Conservation (phyloP, 2,329 filamentous ascomycete genomes). For the Botrytis sinoallii region DNA sequence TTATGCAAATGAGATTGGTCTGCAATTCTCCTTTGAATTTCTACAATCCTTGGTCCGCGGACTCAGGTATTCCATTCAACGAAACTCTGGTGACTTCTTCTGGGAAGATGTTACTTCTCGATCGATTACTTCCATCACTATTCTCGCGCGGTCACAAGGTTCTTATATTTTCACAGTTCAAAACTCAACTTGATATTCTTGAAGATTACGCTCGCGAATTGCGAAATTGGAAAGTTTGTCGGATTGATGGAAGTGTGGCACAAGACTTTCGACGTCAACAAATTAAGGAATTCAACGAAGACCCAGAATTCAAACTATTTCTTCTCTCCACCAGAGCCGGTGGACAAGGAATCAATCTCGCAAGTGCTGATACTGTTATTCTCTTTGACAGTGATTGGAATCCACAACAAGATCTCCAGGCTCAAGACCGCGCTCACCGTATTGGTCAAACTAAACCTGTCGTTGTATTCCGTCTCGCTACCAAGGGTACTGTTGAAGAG, state of each 20-base stretch:
- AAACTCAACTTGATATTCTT: slow-evolving; percentile 86
- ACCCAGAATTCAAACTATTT: slow-evolving; percentile 70
- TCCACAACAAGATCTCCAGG: slow-evolving; percentile 93
- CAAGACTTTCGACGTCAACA: slow-evolving; percentile 68
- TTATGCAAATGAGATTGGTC: slow-evolving; percentile 86
- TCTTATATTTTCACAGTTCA: slow-evolving; percentile 95
- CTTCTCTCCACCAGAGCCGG: slow-evolving; percentile 87
- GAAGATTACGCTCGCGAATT: slow-evolving; percentile 81
- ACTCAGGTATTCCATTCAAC: slow-evolving; percentile 61
- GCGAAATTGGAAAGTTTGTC: slow-evolving; percentile 75
- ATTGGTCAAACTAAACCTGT: slow-evolving; percentile 93
- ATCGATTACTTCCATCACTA: slow-evolving; percentile 75
- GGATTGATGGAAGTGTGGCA: slow-evolving; percentile 84
- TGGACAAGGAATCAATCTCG: slow-evolving; percentile 92
- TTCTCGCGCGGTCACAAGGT: slow-evolving; percentile 80
- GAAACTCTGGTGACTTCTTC: slow-evolving; percentile 81
- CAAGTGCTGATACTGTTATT: slow-evolving; percentile 86
- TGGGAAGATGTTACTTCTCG: slow-evolving; percentile 93
- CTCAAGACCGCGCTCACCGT: slow-evolving; percentile 90
- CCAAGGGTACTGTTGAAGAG: slow-evolving; percentile 89
- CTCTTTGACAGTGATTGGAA: slow-evolving; percentile 93
- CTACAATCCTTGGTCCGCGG: slow-evolving; percentile 79
- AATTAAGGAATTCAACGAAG: slow-evolving; percentile 69
- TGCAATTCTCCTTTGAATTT: slow-evolving; percentile 97
- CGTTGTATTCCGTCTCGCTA: slow-evolving; percentile 89